Percentiles rank a stretch among this genome's conserved stretches.
Conservation (phyloP, 108 stramenopile species). For the Nitzschia sp. region DNA sequence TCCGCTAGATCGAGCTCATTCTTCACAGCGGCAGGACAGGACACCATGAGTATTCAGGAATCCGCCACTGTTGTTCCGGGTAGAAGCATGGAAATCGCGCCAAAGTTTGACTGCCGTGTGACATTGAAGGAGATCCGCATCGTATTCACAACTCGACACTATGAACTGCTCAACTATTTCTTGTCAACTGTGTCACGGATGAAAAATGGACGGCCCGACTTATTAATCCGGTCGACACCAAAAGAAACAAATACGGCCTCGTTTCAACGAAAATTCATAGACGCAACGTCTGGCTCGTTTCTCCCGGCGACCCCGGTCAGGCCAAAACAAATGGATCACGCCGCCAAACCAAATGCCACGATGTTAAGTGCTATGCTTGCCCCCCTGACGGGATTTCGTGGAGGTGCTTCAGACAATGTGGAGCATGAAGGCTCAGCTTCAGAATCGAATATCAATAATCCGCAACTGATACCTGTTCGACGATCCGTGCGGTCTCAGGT, state of each 20-base stretch:
- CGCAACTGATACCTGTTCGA: neutral
- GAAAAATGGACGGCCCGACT: slow-evolving; percentile 63
- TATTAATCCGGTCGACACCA: slow-evolving; percentile 47
- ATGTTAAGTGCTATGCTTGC: slow-evolving; percentile 7
- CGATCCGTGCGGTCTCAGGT: slow-evolving; percentile 34
- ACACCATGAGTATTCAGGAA: slow-evolving; percentile 16
- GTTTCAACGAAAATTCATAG: slow-evolving; percentile 8
- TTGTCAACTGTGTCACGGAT: slow-evolving; percentile 45
- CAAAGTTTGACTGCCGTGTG: slow-evolving; percentile 43
- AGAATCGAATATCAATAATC: neutral
- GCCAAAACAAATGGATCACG: neutral
- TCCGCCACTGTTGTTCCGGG: slow-evolving; percentile 14
- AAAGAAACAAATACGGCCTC: slow-evolving; percentile 27
- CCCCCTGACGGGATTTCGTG: slow-evolving; percentile 9
- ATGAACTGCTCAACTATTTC: slow-evolving; percentile 52
- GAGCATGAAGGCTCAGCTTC: neutral
- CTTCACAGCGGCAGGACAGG: neutral
- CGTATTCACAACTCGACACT: slow-evolving; percentile 57
- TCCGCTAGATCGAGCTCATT: slow-evolving; percentile 2
- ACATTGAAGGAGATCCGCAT: slow-evolving; percentile 50
- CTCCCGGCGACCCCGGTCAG: neutral
- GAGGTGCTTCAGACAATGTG: neutral
- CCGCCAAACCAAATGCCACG: neutral
- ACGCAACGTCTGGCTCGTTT: neutral
- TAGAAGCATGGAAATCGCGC: slow-evolving; percentile 2